phyloP scores from a whole-genome alignment of 306 rosid species.

The Trifolium subterraneum region DNA sequence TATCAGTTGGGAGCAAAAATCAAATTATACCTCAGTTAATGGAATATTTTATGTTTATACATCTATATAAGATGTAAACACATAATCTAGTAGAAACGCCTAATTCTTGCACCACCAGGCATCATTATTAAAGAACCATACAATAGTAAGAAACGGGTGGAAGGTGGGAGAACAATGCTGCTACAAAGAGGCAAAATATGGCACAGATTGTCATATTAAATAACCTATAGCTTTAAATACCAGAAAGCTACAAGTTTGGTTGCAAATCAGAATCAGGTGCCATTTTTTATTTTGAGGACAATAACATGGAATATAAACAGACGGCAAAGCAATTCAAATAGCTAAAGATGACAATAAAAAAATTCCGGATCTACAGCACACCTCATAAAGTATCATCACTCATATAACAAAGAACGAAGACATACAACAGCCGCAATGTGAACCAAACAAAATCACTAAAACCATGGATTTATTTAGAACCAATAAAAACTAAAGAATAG shows the following conservation, averaged over 20 bases:
- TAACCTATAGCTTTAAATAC: neutral
- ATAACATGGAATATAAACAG: neutral
- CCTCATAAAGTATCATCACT: constrained; percentile 4
- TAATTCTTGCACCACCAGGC: constrained; percentile 21
- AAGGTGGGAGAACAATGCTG: neutral
- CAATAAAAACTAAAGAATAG: constrained; percentile 11
- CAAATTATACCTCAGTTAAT: constrained; percentile 19
- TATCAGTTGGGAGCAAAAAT: constrained; percentile 41
- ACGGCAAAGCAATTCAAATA: neutral
- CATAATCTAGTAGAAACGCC: constrained; percentile 9
- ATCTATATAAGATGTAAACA: constrained; percentile 8
- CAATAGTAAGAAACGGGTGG: neutral
- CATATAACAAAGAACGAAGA: neutral
- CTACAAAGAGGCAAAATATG: constrained; percentile 18
- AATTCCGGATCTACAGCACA: neutral
- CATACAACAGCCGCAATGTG: neutral
- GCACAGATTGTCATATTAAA: constrained; percentile 3
- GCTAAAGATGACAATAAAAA: neutral
- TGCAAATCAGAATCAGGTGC: constrained; percentile 14
- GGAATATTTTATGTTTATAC: constrained; percentile 27
- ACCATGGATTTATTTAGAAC: neutral
- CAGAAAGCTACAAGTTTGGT: neutral
- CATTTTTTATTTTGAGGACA: constrained; percentile 9
- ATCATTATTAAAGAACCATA: constrained; percentile 17
- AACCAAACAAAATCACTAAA: constrained; percentile 2